A percentile compares a stretch with the other conserved stretches of the same genome.
These are phyloP conservation scores for Capsicum pubescens DNA, from an alignment of 257 asterid genomes.

Conservation along the genomic window DNA sequence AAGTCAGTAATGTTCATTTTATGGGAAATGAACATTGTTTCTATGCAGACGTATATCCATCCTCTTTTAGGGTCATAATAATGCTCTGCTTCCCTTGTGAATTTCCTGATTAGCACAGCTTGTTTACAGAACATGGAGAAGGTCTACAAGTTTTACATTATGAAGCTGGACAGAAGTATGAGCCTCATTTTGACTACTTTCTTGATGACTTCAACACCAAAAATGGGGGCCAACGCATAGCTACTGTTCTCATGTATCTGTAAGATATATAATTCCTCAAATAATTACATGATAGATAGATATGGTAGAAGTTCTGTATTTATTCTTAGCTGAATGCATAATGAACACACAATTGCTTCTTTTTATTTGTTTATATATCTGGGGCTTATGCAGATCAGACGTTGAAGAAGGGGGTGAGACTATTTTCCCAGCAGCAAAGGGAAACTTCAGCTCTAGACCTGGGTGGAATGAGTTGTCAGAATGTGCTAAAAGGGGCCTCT, in stretches of 20 bases:
- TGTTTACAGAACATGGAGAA: conserved; percentile 81
- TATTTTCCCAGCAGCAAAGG: conserved; percentile 76
- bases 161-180: conserved; percentile 89
- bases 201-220: conserved; percentile 77
- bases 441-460: conserved; percentile 63
- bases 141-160: conserved; percentile 86
- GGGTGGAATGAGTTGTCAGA: conserved; percentile 74
- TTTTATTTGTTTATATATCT: neutral
- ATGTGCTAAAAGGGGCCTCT: conserved; percentile 77
- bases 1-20: conserved; percentile 13
- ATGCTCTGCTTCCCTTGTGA: neutral
- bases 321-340: neutral
- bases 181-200: conserved; percentile 88
- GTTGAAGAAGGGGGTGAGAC: conserved; percentile 99
- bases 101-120: conserved; percentile 32
- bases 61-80: neutral
- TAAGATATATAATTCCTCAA: conserved; percentile 43
- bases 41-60: neutral
- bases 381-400: conserved; percentile 68
- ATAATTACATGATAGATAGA: conserved; percentile 4
- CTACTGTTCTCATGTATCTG: conserved; percentile 92
- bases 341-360: neutral
- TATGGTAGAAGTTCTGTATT: neutral
- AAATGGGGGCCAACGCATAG: conserved; percentile 91
- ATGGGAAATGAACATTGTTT: neutral